Base-by-base conservation (phyloP, 768 basidiomycete species). In the Trametes elegans region DNA sequence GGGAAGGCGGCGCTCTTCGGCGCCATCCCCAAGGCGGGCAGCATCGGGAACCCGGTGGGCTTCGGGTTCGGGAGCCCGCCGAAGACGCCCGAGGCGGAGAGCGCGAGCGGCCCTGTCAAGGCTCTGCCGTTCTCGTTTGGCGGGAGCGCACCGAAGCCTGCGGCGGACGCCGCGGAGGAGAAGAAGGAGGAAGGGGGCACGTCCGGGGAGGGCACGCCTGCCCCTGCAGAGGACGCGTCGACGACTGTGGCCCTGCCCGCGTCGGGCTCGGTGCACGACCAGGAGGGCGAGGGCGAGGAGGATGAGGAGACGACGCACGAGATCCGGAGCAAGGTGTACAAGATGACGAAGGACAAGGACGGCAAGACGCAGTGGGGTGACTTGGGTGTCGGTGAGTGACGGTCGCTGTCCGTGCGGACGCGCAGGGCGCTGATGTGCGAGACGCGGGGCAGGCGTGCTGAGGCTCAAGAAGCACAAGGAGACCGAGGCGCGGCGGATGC, bases 281-380 rank as follows among this genome's bases (percentile, higher is more conserved):
- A 74, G 49, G 88, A 88, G 56, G 89, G 90, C 10, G 85, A 85
- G 62, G 90, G 90, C 26, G 90, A 93, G 70, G 87, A 93, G 66
- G 78, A 85, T 35, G 90, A 93, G 64, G 83, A 83, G 55, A 90
- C 87, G 3, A 70, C 71, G 26, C 76, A 87, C 66, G 70, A 73
- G 40, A 74, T 81, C 43, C 81, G 76, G 66, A 70, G 80, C 43
- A 90, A 87, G 67, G 82, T 84, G 23, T 89, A 74, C 65, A 80
- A 78, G 64, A 63, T 90, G 65, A 71, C 71, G 56, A 83, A 80
- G 68, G 69, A 72, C 14, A 72, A 75, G 11, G 78, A 79, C 56
- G 66, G 77, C 55, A 59, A 69, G 49, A 58, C 66, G 35, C 75
- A 76, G 27, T 91, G 88, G 89, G 74, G 70, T 23, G 85, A 87